Conservation (phyloP, 2,329 filamentous ascomycete genomes). For the Epichloe elymi region DNA sequence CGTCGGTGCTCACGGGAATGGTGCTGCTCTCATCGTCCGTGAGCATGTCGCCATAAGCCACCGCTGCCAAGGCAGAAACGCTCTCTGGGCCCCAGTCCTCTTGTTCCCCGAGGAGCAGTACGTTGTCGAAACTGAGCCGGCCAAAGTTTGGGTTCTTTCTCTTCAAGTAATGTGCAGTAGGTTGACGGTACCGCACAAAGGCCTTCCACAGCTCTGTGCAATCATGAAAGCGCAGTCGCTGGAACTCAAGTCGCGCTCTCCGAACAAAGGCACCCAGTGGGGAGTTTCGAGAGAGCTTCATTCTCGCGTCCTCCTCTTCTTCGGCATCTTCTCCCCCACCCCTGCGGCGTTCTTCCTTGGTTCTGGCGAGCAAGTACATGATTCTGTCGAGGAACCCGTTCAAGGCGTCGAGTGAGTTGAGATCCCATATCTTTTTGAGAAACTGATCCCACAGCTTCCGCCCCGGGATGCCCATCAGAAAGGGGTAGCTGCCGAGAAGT, state of each 20-base stretch:
- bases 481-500: constrained; percentile 38
- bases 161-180: constrained; percentile 54
- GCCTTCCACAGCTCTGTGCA: constrained; percentile 66
- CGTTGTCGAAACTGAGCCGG: constrained; percentile 42
- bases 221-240: constrained; percentile 67
- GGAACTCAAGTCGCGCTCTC: constrained; percentile 65
- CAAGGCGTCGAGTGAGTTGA: constrained; percentile 72
- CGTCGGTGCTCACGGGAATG: constrained; percentile 55
- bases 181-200: constrained; percentile 69
- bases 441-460: constrained; percentile 81
- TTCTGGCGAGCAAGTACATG: constrained; percentile 43
- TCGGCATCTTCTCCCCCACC: constrained; percentile 29
- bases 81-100: constrained; percentile 35
- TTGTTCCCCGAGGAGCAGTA: constrained; percentile 35
- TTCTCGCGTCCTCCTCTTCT: constrained; percentile 30
- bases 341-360: constrained; percentile 45
- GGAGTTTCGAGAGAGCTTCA: constrained; percentile 58
- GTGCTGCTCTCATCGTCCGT: constrained; percentile 26
- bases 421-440: constrained; percentile 69
- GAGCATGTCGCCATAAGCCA: constrained; percentile 40
- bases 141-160: constrained; percentile 47
- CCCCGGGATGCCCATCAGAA: constrained; percentile 50
- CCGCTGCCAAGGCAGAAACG: constrained; percentile 30
- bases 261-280: constrained; percentile 74
- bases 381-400: constrained; percentile 59